phyloP scores from a whole-genome alignment of 1,284 basidiomycete genomes.

The Malassezia psittaci region DNA sequence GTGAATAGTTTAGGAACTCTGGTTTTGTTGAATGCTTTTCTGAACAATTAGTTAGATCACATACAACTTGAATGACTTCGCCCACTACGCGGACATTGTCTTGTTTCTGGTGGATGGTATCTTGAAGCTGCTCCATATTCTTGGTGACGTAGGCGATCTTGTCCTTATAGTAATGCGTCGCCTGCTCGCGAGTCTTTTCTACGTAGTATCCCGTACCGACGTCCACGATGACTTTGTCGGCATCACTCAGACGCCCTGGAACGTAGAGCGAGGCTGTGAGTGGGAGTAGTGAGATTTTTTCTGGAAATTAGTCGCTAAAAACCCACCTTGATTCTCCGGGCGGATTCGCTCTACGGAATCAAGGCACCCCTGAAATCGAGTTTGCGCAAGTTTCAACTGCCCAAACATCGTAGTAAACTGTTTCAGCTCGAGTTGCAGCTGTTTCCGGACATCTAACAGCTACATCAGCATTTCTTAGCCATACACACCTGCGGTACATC shows the following conservation, averaged over 20 bases:
- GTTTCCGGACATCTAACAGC: slow-evolving; percentile 41
- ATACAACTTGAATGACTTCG: slow-evolving; percentile 39
- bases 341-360: slow-evolving; percentile 71
- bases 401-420: slow-evolving; percentile 85
- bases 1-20: not conserved
- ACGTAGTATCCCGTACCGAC: slow-evolving; percentile 94
- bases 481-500: slow-evolving; percentile 27
- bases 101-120: slow-evolving; percentile 41
- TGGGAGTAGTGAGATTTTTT: slow-evolving; percentile 77
- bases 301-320: slow-evolving; percentile 49
- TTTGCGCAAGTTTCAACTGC: slow-evolving; percentile 82
- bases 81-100: slow-evolving; percentile 41
- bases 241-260: slow-evolving; percentile 73
- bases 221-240: slow-evolving; percentile 81
- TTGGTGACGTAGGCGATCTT: slow-evolving; percentile 39
- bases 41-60: slow-evolving; percentile 9
- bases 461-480: slow-evolving; percentile 1
- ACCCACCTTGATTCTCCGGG: slow-evolving; percentile 57
- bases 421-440: slow-evolving; percentile 64
- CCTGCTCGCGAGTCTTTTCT: slow-evolving; percentile 56
- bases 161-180: slow-evolving; percentile 34
- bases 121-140: slow-evolving; percentile 42
- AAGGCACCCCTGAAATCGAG: slow-evolving; percentile 79
- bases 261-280: slow-evolving; percentile 90
- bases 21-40: too few species aligned